These are phyloP conservation scores for Phytophthora citrophthora DNA, from an alignment of 352 stramenopile species.

Conservation along the genomic window DNA sequence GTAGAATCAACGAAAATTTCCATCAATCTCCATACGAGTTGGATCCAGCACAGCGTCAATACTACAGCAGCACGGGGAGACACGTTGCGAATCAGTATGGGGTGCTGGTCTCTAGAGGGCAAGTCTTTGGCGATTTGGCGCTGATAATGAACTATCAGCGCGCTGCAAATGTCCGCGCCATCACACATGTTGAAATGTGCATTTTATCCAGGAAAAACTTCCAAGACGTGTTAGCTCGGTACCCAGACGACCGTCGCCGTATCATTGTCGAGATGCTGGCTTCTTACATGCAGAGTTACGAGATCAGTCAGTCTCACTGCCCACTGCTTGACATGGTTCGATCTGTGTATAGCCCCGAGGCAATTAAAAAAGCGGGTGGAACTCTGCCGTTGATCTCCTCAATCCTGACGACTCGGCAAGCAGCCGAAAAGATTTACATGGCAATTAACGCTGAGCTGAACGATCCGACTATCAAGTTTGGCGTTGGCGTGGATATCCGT, in stretches of 20 bases:
- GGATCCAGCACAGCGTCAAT: constrained; percentile 21
- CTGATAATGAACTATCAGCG: constrained; percentile 64
- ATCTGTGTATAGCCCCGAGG: constrained; percentile 27
- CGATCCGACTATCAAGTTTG: constrained; percentile 39
- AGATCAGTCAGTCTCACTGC: constrained; percentile 21
- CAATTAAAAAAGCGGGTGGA: constrained; percentile 16
- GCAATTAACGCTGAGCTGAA: constrained; percentile 31
- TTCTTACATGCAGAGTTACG: constrained; percentile 44
- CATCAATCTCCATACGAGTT: constrained; percentile 30
- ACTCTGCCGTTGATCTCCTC: constrained; percentile 2
- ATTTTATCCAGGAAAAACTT: constrained; percentile 47
- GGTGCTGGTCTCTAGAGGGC: constrained; percentile 24
- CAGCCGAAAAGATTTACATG: constrained; percentile 34
- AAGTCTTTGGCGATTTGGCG: constrained; percentile 58
- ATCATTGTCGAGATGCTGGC: constrained; percentile 38
- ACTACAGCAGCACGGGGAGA: constrained; percentile 16
- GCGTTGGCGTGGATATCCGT: constrained; percentile 25
- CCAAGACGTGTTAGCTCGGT: constrained; percentile 42
- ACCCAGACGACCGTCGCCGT: constrained; percentile 36
- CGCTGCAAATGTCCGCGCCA: constrained; percentile 45
- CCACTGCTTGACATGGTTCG: constrained; percentile 36
- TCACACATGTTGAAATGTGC: constrained; percentile 64
- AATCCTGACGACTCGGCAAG: constrained; percentile 18
- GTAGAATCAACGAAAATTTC: constrained; percentile 9
- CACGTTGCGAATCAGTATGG: neutral